These are phyloP conservation scores for Paulownia fortunei DNA, from an alignment of 257 asterid genomes.

Conservation along the genomic window DNA sequence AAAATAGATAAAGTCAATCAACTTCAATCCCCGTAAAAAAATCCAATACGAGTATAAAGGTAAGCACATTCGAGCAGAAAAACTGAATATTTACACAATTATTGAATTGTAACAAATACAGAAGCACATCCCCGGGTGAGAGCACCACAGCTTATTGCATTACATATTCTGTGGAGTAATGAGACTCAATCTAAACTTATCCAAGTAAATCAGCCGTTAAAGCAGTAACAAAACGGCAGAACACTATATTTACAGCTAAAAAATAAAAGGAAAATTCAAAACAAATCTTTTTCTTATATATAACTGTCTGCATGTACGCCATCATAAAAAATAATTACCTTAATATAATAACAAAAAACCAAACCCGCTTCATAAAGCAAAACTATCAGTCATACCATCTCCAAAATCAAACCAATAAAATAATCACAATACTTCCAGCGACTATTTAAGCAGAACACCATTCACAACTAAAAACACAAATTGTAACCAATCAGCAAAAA, in stretches of 20 bases:
- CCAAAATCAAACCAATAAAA: background rate
- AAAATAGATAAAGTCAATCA: background rate
- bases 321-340: background rate
- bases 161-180: background rate
- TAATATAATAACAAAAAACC: background rate
- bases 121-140: background rate
- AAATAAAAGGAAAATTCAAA: background rate
- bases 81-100: background rate
- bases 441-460: background rate
- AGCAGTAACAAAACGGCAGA: background rate
- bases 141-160: background rate
- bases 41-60: background rate
- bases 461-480: background rate
- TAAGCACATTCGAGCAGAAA: background rate
- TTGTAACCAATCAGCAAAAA: background rate
- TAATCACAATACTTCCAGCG: background rate
- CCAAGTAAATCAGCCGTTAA: background rate
- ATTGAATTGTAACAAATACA: background rate
- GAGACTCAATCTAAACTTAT: background rate
- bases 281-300: background rate
- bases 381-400: background rate
- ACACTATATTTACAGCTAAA: background rate
- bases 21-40: background rate
- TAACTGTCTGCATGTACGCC: background rate
- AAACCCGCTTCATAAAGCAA: conserved; percentile 2